Evolutionary conservation across 176 grass and related monocot species (phyloP).

Genomic region (Cymbopogon citratus): DNA sequence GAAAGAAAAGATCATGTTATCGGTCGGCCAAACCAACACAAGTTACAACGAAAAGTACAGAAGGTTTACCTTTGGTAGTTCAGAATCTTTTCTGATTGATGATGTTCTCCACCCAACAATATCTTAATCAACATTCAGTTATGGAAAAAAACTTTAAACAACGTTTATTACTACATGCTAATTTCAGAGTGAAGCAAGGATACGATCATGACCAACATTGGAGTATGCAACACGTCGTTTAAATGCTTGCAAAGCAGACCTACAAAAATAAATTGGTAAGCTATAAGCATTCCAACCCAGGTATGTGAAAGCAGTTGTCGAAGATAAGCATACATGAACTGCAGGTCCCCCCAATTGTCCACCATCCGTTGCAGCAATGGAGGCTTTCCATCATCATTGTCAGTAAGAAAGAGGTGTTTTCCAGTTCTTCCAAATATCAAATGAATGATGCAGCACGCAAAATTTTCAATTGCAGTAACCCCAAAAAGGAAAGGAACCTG

Average conservation of each 20-base stretch:
- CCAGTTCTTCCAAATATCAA: slow-evolving; percentile 95
- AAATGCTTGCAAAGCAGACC: slow-evolving; percentile 82
- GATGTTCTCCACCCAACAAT: slow-evolving; percentile 99
- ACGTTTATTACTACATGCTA: not conserved
- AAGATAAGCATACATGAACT: slow-evolving; percentile 74
- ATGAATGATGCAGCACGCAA: slow-evolving; percentile 80
- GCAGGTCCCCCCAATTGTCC: slow-evolving; percentile 58
- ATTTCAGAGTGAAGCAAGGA: slow-evolving; percentile 48
- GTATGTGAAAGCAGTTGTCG: slow-evolving; percentile 11
- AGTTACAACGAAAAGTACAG: not conserved
- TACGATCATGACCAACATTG: slow-evolving; percentile 85
- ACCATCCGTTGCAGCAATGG: slow-evolving; percentile 87
- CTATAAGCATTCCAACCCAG: slow-evolving; percentile 18
- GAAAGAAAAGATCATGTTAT: slow-evolving; percentile 14
- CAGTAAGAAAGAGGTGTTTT: slow-evolving; percentile 86
- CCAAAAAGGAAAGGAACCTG: slow-evolving; percentile 99
- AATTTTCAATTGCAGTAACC: slow-evolving; percentile 70
- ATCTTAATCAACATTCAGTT: slow-evolving; percentile 61
- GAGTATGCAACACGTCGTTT: slow-evolving; percentile 83
- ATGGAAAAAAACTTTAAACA: slow-evolving; percentile 32
- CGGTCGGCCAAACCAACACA: slow-evolving; percentile 23
- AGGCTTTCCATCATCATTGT: slow-evolving; percentile 76
- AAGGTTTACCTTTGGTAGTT: slow-evolving; percentile 65
- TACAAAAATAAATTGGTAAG: slow-evolving; percentile 42
- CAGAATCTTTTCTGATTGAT: slow-evolving; percentile 82